Percentiles rank a stretch among this genome's conserved stretches.
Evolutionary conservation across 2,329 filamentous ascomycete genomes (phyloP).

Genomic region (Scytalidium sp.): DNA sequence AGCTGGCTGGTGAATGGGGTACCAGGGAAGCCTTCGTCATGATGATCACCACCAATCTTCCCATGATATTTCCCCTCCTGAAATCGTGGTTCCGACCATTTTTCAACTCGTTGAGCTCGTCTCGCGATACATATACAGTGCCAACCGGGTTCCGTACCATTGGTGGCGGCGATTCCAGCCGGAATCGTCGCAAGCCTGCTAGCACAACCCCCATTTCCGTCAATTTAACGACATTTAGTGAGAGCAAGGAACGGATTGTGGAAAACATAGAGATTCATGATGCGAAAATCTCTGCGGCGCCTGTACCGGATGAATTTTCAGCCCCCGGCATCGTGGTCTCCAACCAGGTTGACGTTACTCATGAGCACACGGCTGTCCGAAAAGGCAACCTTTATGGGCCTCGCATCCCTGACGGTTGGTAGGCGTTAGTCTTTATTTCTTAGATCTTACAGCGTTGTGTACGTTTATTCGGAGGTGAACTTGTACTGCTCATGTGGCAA

Average conservation of each 20-base stretch:
- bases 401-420: too few relatives aligned
- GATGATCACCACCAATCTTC: constrained; percentile 35
- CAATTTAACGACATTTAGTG: constrained; percentile 34
- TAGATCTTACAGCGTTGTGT: too few relatives aligned
- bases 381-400: too few relatives aligned
- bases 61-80: constrained; percentile 43
- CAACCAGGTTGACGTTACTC: constrained; percentile 18
- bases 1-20: constrained; percentile 36
- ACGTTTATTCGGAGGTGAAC: too few relatives aligned
- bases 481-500: too few relatives aligned
- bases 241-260: constrained; percentile 43
- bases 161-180: constrained; percentile 26
- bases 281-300: constrained; percentile 23
- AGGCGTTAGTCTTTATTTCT: too few relatives aligned
- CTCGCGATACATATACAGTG: constrained; percentile 34
- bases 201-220: constrained; percentile 32
- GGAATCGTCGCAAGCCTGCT: constrained; percentile 28
- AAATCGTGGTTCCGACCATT: constrained; percentile 35
- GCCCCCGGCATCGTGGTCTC: constrained; percentile 37
- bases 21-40: constrained; percentile 33
- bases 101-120: constrained; percentile 35
- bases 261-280: constrained; percentile 38
- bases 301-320: constrained; percentile 9
- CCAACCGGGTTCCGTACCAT: constrained; percentile 38
- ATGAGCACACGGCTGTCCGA: too few relatives aligned